phyloP scores from a whole-genome alignment of 2,329 filamentous ascomycete genomes.

The Aureobasidium namibiae region DNA sequence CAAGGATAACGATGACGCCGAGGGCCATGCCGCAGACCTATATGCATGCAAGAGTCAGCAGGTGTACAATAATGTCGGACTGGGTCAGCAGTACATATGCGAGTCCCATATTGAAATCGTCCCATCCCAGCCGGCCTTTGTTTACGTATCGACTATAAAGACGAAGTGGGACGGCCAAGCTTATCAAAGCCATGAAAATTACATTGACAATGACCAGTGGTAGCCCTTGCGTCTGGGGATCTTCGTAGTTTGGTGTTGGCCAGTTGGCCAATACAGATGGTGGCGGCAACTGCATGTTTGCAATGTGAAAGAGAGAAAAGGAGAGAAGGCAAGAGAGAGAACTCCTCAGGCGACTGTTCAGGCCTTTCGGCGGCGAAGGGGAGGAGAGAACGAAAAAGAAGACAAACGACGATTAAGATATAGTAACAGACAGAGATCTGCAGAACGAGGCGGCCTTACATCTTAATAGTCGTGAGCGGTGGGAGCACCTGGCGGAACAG shows the following conservation, averaged over 20 bases:
- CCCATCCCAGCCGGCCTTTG: slow-evolving; percentile 35
- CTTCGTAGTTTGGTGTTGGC: slow-evolving; percentile 34
- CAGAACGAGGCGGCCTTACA: slow-evolving; percentile 1
- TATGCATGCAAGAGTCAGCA: not conserved
- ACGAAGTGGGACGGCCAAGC: slow-evolving; percentile 29
- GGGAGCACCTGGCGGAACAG: not conserved
- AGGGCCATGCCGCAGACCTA: slow-evolving; percentile 23
- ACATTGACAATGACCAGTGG: slow-evolving; percentile 33
- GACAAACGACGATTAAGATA: not conserved
- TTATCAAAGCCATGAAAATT: slow-evolving; percentile 30
- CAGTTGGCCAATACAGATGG: slow-evolving; percentile 28
- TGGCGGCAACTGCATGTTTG: slow-evolving; percentile 19
- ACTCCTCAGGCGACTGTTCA: not conserved
- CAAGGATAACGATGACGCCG: slow-evolving; percentile 32
- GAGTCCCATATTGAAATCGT: slow-evolving; percentile 34
- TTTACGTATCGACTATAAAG: slow-evolving; percentile 33
- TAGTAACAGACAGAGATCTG: not conserved
- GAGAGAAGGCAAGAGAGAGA: too few species aligned
- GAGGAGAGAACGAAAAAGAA: not conserved
- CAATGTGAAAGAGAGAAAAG: not conserved
- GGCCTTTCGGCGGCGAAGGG: not conserved
- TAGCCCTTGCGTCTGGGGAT: slow-evolving; percentile 33
- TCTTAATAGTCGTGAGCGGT: not conserved
- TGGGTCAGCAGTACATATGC: slow-evolving; percentile 26
- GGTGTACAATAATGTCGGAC: not conserved